Evolutionary conservation across 495 filamentous ascomycete species (phyloP).

Genomic region (Aspergillus carlsbadensis): DNA sequence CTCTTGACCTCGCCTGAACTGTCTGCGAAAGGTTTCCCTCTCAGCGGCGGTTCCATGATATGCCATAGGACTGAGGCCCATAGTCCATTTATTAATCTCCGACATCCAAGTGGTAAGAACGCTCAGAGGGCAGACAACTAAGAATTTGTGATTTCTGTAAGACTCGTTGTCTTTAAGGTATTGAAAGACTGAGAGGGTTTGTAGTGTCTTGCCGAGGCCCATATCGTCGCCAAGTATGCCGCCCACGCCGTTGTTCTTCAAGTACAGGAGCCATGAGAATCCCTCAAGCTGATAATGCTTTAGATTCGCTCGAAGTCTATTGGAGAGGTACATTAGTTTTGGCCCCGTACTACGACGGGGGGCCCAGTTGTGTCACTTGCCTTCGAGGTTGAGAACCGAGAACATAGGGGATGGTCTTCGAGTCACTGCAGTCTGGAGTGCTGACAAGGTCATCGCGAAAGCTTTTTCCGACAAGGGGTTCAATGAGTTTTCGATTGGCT

Average conservation of each 20-base stretch:
- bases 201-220: constrained; percentile 64
- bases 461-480: no score
- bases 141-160: constrained; percentile 35
- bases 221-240: constrained; percentile 62
- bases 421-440: not conserved
- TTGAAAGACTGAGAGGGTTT: constrained; percentile 58
- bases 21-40: constrained; percentile 33
- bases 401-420: not conserved
- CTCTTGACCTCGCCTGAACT: not conserved
- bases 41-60: constrained; percentile 52
- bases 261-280: constrained; percentile 58
- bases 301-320: constrained; percentile 45
- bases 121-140: constrained; percentile 60
- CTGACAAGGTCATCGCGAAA: no score
- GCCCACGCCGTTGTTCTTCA: constrained; percentile 58
- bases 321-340: not conserved
- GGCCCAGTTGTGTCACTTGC: constrained; percentile 20
- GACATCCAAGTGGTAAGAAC: constrained; percentile 57
- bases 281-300: constrained; percentile 66
- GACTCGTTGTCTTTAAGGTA: constrained; percentile 41
- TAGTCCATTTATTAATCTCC: constrained; percentile 59
- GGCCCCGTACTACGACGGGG: not conserved
- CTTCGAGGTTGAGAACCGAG: constrained; percentile 33
- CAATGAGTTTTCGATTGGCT: no score
- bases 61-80: constrained; percentile 51